Percentiles rank a stretch among this genome's conserved stretches.
Conservation (phyloP, 2,329 filamentous ascomycete species). For the Rhinocladiella mackenziei region DNA sequence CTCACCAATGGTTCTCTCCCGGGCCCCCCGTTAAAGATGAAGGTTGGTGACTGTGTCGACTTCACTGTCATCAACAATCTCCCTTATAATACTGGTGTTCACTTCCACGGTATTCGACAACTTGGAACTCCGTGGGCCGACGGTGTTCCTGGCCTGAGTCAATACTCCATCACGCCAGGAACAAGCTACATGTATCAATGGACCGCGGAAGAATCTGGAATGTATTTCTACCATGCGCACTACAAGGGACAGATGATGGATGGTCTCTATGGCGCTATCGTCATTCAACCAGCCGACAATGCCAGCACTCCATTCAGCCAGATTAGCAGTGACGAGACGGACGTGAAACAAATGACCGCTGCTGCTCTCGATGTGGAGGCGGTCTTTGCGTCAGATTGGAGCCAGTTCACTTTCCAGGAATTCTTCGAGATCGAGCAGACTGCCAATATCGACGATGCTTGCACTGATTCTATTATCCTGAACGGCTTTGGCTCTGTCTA, state of each 20-base stretch:
- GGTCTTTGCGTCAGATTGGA: constrained; percentile 55
- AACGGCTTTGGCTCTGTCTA: constrained; percentile 58
- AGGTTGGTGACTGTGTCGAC: constrained; percentile 67
- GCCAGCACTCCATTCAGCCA: constrained; percentile 47
- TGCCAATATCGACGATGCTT: constrained; percentile 44
- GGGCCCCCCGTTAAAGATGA: constrained; percentile 66
- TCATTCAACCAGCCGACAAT: constrained; percentile 47
- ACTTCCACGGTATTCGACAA: constrained; percentile 76
- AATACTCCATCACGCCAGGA: constrained; percentile 63
- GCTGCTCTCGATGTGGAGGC: constrained; percentile 49
- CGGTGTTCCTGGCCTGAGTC: constrained; percentile 63
- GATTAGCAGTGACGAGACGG: constrained; percentile 42
- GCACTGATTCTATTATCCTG: constrained; percentile 59
- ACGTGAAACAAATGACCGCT: constrained; percentile 40
- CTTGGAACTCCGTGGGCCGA: constrained; percentile 74
- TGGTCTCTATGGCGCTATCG: constrained; percentile 62
- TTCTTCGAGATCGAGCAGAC: constrained; percentile 34
- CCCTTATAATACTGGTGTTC: constrained; percentile 62
- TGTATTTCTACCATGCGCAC: constrained; percentile 67
- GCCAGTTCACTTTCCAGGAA: constrained; percentile 51
- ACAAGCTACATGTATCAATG: constrained; percentile 59
- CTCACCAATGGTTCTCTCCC: constrained; percentile 74
- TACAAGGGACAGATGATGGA: constrained; percentile 63
- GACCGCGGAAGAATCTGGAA: constrained; percentile 49
- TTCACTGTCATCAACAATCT: constrained; percentile 67